A percentile compares a stretch with the other conserved stretches of the same genome.
These are phyloP conservation scores for Spergularia bocconei DNA, from an alignment of 148 eudicot species.

Conservation along the genomic window DNA sequence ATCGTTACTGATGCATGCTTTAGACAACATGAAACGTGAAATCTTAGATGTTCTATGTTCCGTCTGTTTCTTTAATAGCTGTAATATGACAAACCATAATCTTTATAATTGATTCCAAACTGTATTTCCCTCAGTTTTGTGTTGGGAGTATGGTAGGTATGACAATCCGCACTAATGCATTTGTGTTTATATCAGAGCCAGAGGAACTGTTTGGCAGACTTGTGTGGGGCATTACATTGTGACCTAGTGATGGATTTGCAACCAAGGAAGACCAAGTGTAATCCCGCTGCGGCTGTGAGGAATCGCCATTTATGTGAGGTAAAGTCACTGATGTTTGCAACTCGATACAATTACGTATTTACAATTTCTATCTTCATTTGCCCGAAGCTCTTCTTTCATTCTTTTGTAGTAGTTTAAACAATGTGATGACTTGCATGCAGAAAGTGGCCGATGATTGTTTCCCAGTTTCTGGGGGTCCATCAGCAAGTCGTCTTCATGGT, in stretches of 20 bases:
- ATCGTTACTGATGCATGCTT: not conserved
- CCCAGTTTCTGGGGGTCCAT: slow-evolving; percentile 62
- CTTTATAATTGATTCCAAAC: not conserved
- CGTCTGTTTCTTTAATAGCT: not conserved
- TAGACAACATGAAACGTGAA: not conserved
- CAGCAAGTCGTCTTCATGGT: slow-evolving; percentile 92
- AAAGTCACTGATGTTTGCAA: slow-evolving; percentile 14
- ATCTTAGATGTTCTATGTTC: not conserved
- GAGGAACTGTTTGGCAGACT: slow-evolving; percentile 76
- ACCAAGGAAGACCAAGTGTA: slow-evolving; percentile 64
- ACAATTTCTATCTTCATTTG: not conserved
- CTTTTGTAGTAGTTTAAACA: not conserved
- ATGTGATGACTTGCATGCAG: slow-evolving; percentile 40
- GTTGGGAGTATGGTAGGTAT: not conserved
- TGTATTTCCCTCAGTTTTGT: not conserved
- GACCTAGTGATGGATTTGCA: slow-evolving; percentile 56
- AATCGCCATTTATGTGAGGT: slow-evolving; percentile 93
- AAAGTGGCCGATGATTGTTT: slow-evolving; percentile 70
- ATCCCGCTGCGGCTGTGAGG: slow-evolving; percentile 77
- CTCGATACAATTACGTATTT: not conserved
- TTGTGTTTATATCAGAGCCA: slow-evolving; percentile 45
- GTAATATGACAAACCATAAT: not conserved
- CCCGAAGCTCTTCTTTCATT: not conserved
- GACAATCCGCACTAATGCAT: not conserved
- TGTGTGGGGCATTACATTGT: slow-evolving; percentile 91